Evolutionary conservation across 148 eudicot genomes (phyloP), one percentile per base, ranked within the genome.

Genomic region (Fagopyrum esculentum): DNA sequence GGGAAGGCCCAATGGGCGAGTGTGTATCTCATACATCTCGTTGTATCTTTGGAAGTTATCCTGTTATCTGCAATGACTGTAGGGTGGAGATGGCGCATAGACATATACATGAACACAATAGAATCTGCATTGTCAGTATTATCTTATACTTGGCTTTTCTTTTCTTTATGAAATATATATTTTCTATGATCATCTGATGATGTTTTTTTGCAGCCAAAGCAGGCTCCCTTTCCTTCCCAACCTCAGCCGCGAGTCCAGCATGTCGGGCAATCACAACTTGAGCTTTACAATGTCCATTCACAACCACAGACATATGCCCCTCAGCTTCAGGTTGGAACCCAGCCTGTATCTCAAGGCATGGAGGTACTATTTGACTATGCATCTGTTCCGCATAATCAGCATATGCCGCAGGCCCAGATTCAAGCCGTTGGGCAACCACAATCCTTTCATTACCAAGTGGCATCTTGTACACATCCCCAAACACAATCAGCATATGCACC

Each of bases 101-200:
- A 44, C 91, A 91, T 82, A 95, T 88, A 57, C 93, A 88, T 69
- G 96, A 94, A 69, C 98, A 94, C 87, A 90, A 89, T 6, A 89
- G 85, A 81, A 87, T 0, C 77, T 90, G 98, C 74, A 77, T 86
- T 29, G 97, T 91, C 71, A 87, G 97, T 86, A 45, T 26, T 55
- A 61, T 63, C 44, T 43, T 17, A 22, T 22, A 48, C 19, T 52
- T 1, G 57, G n/a, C 57, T 15, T 17, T 16, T 46, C 44, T 61
- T 43, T n/a, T 48, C 44, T 61, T 43, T n/a, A 40, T 71, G 5
- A 51, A 3, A 15, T 52, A 52, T 15, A 52, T 52, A 15, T 52
- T 52, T 52, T 52, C n/a, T 52, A 52, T 52, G 2, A 52, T 52
- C 6, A 2, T 15, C 57, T 52, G 57, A 35, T 35, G 40, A 35